phyloP scores from a whole-genome alignment of 2,329 filamentous ascomycete genomes.

The Aspergillus sp. region DNA sequence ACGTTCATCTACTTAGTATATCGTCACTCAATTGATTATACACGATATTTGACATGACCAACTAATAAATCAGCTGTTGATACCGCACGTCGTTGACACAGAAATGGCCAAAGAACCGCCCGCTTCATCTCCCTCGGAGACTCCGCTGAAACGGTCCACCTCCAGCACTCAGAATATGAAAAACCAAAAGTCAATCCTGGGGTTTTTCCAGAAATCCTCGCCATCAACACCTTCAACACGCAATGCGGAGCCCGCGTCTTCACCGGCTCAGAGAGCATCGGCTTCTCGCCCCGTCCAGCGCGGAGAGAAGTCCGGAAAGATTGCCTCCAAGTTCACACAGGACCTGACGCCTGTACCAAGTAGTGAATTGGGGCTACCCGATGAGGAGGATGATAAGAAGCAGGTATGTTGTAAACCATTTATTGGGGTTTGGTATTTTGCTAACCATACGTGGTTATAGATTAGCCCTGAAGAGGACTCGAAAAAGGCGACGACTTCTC shows the following conservation, averaged over 20 bases:
- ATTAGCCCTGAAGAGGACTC: conserved; percentile 44
- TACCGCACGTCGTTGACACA: conserved; percentile 8
- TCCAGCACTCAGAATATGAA: conserved; percentile 50
- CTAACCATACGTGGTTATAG: conserved; percentile 31
- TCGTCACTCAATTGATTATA: background rate
- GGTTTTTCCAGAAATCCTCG: conserved; percentile 70
- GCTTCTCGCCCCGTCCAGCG: conserved; percentile 33
- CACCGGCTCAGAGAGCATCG: conserved; percentile 35
- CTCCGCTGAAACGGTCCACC: conserved; percentile 42
- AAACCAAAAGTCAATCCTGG: conserved; percentile 71
- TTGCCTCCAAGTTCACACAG: conserved; percentile 41
- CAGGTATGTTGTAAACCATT: conserved; percentile 40
- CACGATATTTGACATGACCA: conserved; percentile 2
- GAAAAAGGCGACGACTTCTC: conserved; percentile 61
- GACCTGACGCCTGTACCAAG: conserved; percentile 74
- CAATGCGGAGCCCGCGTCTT: conserved; percentile 36
- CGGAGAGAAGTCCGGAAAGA: conserved; percentile 50
- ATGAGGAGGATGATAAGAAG: conserved; percentile 58
- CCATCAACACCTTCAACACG: conserved; percentile 44
- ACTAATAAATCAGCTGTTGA: background rate
- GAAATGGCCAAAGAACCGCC: conserved; percentile 40
- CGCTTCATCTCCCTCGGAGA: conserved; percentile 35
- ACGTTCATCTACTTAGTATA: background rate
- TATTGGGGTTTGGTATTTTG: conserved; percentile 35
- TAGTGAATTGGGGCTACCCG: conserved; percentile 71